Conservation (phyloP, 306 rosid species). For the Sicyos baderoa region DNA sequence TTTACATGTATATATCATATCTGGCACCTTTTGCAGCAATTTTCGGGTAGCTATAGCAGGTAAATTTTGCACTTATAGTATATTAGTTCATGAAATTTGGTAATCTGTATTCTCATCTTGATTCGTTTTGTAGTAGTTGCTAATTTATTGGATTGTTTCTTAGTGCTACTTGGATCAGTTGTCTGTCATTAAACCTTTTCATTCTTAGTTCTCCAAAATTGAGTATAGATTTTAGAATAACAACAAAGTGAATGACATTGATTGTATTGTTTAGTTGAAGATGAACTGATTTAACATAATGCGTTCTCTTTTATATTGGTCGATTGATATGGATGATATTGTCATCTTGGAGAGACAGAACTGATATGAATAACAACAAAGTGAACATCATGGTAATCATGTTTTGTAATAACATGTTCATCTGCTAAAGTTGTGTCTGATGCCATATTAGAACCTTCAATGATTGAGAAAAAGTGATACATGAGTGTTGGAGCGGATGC, state of each 20-base stretch:
- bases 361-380: neutral
- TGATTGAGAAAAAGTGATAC: neutral
- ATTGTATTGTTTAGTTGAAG: neutral
- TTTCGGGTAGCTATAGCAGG: neutral
- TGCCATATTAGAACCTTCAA: neutral
- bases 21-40: conserved; percentile 13
- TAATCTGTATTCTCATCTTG: neutral
- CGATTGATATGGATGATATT: neutral
- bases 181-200: neutral
- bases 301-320: neutral
- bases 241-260: neutral
- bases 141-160: neutral
- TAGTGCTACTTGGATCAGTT: neutral
- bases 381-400: neutral
- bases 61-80: neutral
- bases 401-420: conserved; percentile 1
- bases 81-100: neutral
- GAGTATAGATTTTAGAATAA: neutral
- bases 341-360: neutral
- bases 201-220: neutral
- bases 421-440: neutral
- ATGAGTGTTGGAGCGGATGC: neutral
- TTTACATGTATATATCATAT: conserved; percentile 18
- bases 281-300: neutral
- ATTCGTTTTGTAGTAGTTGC: conserved; percentile 7